These are phyloP conservation scores for Penicillium lagena DNA, from an alignment of 495 filamentous ascomycete genomes.

Conservation along the genomic window DNA sequence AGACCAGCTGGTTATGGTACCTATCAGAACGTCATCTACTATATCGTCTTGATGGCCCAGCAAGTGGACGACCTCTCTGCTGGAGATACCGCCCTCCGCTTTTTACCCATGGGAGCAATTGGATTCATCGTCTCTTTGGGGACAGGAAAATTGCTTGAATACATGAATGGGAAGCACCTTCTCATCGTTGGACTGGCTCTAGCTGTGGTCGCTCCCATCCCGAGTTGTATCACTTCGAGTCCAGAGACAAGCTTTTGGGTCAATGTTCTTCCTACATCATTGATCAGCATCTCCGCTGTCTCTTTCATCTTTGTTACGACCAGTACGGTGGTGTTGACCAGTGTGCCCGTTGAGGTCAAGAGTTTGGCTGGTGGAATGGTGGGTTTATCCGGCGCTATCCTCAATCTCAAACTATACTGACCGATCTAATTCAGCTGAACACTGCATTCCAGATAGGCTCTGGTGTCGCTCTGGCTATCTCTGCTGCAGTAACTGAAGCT, in stretches of 20 bases:
- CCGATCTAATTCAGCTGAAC: conserved; percentile 17
- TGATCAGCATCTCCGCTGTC: conserved; percentile 34
- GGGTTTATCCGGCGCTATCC: not conserved
- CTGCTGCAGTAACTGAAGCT: conserved; percentile 26
- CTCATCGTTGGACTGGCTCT: conserved; percentile 22
- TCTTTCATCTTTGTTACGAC: conserved; percentile 33
- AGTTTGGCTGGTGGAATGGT: conserved; percentile 32
- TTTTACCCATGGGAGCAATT: conserved; percentile 30
- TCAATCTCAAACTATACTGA: not conserved
- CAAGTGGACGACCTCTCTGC: conserved; percentile 25
- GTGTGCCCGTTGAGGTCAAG: conserved; percentile 27
- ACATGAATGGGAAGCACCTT: conserved; percentile 30
- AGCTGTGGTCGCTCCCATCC: conserved; percentile 25
- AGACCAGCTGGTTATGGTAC: conserved; percentile 27
- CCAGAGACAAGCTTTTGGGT: conserved; percentile 24
- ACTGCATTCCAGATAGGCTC: conserved; percentile 36
- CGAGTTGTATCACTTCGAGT: conserved; percentile 23
- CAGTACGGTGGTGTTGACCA: conserved; percentile 28
- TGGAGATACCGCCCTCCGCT: conserved; percentile 28
- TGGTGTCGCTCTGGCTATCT: conserved; percentile 29
- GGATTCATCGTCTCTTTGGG: conserved; percentile 29
- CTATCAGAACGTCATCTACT: conserved; percentile 34
- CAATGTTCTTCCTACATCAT: conserved; percentile 26
- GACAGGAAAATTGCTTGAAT: conserved; percentile 28
- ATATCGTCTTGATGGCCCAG: conserved; percentile 31